Evolutionary conservation across 169 alveolate genomes (phyloP).

Genomic region (Perkinsus olseni): DNA sequence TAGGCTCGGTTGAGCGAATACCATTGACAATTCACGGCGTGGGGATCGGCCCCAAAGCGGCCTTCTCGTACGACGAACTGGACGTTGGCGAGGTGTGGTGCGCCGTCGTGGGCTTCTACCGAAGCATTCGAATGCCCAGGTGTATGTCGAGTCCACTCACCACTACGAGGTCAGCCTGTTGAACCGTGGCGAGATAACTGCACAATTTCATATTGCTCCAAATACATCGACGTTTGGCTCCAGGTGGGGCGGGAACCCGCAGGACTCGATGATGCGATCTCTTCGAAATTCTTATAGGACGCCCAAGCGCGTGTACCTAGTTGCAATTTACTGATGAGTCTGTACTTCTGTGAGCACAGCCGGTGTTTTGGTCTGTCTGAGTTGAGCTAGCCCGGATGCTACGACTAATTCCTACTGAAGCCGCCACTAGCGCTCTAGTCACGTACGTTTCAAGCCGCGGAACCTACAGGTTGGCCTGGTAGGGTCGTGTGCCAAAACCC

Average conservation of each 20-base stretch:
- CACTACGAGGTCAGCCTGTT: constrained; percentile 61
- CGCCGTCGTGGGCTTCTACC: neutral
- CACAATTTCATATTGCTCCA: constrained; percentile 51
- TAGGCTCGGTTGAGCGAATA: constrained; percentile 58
- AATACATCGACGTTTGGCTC: neutral
- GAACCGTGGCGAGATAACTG: constrained; percentile 74
- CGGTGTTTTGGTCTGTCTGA: too few species aligned
- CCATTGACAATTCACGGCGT: constrained; percentile 73
- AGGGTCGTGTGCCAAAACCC: too few species aligned
- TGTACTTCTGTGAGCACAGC: too few species aligned
- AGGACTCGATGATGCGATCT: neutral
- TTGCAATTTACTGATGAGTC: too few species aligned
- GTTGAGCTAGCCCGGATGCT: too few species aligned
- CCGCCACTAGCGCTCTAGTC: too few species aligned
- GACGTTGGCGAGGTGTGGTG: constrained; percentile 67
- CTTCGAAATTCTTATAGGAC: too few species aligned
- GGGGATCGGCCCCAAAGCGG: constrained; percentile 87
- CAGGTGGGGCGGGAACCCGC: neutral
- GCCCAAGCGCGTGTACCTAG: too few species aligned
- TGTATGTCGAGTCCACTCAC: constrained; percentile 64
- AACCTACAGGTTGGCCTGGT: too few species aligned
- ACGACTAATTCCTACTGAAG: too few species aligned
- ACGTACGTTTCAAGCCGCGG: too few species aligned
- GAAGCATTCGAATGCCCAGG: neutral
- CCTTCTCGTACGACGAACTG: constrained; percentile 68